Evolutionary conservation across 163 green algal genomes (phyloP).

Genomic region (Coccomyxa subellipsoidea): DNA sequence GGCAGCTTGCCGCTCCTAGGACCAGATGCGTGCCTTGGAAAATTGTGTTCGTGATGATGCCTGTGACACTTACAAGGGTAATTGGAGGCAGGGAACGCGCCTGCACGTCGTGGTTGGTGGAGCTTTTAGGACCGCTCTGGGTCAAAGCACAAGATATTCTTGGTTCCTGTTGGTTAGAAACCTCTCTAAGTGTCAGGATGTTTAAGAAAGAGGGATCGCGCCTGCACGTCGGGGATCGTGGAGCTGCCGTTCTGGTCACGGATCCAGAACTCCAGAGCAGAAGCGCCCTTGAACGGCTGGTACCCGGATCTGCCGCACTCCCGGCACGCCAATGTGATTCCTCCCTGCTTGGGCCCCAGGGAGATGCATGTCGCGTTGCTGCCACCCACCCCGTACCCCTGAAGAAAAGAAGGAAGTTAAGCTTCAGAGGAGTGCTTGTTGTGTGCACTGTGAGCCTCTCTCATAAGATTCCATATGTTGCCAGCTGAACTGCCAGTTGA

Average conservation of each 20-base stretch:
- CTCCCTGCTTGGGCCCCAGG: constrained; percentile 16
- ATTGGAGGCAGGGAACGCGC: too few species aligned
- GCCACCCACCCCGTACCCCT: constrained; percentile 10
- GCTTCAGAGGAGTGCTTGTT: neutral
- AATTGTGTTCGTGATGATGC: too few species aligned
- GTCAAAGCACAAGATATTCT: too few species aligned
- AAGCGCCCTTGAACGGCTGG: constrained; percentile 33
- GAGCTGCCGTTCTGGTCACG: neutral
- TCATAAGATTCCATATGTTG: neutral
- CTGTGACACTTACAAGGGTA: too few species aligned
- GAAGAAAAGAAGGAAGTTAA: neutral
- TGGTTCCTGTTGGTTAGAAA: too few species aligned
- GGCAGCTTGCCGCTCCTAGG: too few species aligned
- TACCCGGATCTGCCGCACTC: constrained; percentile 25
- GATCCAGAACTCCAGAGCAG: constrained; percentile 35
- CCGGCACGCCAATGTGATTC: constrained; percentile 26
- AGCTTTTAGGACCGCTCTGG: too few species aligned
- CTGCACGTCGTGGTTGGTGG: too few species aligned
- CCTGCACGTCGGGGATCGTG: neutral
- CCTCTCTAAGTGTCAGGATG: too few species aligned
- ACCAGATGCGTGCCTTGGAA: too few species aligned
- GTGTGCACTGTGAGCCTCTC: neutral
- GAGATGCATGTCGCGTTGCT: constrained; percentile 25
- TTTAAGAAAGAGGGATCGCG: neutral
- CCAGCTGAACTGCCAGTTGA: constrained; percentile 7